Conservation (phyloP, 23 red algal species). For the Chondrus crispus region DNA sequence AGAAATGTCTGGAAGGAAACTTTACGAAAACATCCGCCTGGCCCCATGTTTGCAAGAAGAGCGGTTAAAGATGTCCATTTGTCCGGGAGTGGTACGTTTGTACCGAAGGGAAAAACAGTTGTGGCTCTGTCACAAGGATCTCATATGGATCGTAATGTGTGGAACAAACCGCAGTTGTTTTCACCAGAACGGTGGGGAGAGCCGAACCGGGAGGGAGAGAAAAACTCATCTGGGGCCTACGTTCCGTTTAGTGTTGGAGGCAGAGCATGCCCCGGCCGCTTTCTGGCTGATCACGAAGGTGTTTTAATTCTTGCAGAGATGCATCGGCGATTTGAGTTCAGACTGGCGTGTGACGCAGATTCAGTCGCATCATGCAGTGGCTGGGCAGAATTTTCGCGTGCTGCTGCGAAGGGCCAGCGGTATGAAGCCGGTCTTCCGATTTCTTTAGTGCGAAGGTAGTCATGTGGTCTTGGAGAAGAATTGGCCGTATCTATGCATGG, state of each 20-base stretch:
- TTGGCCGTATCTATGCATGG: no score
- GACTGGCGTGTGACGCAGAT: background rate
- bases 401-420: no score
- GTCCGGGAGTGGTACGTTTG: background rate
- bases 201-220: background rate
- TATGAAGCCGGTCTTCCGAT: no score
- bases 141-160: background rate
- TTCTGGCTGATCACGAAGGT: background rate
- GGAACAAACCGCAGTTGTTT: background rate
- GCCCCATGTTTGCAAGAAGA: background rate
- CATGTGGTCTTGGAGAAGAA: no score
- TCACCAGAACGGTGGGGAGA: background rate
- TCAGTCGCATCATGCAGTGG: background rate
- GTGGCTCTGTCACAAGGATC: background rate
- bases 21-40: background rate
- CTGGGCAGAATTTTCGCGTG: background rate
- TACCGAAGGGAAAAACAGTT: background rate
- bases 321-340: background rate
- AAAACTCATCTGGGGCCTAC: background rate
- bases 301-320: background rate
- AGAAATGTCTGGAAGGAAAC: constrained; percentile 11
- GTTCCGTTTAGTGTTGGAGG: constrained; percentile 15
- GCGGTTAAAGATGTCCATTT: background rate
- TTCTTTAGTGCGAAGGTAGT: no score
- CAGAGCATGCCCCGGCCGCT: background rate